Evolutionary conservation across 768 basidiomycete genomes (phyloP).

Genomic region (Holtermanniella nyarrowii): DNA sequence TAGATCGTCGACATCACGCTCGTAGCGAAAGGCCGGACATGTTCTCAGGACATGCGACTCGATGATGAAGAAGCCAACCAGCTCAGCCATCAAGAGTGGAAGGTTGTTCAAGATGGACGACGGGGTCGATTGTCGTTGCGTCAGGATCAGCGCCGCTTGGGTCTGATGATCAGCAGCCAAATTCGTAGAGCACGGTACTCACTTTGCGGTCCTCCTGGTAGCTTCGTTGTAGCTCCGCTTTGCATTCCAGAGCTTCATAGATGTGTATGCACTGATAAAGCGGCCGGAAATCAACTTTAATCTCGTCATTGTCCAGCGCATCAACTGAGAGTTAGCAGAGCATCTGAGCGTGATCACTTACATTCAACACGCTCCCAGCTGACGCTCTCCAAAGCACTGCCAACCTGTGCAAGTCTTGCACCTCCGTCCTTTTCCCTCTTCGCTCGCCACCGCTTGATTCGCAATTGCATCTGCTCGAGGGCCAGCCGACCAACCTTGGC

Average conservation of each 20-base stretch:
- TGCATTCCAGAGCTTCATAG: constrained; percentile 79
- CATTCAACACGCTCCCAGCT: constrained; percentile 91
- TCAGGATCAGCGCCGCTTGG: constrained; percentile 92
- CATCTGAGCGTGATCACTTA: constrained; percentile 44
- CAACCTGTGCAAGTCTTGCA: constrained; percentile 64
- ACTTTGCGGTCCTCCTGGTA: constrained; percentile 98
- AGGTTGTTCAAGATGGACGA: constrained; percentile 46
- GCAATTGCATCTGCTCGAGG: constrained; percentile 75
- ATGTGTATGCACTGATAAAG: constrained; percentile 96
- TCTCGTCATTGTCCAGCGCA: constrained; percentile 78
- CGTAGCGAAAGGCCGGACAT: constrained; percentile 78
- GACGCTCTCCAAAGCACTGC: constrained; percentile 83
- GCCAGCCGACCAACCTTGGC: constrained; percentile 76
- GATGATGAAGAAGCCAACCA: constrained; percentile 95
- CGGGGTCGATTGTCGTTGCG: constrained; percentile 38
- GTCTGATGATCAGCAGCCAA: constrained; percentile 48
- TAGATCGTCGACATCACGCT: constrained; percentile 82
- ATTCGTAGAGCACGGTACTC: constrained; percentile 5
- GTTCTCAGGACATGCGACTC: constrained; percentile 85
- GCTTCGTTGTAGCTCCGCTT: constrained; percentile 76
- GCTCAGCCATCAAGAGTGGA: constrained; percentile 73
- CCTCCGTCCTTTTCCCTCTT: constrained; percentile 76
- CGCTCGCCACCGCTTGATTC: constrained; percentile 70
- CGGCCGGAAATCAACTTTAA: constrained; percentile 86
- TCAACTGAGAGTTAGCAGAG: constrained; percentile 51